Evolutionary conservation across 169 alveolate genomes (phyloP).

Genomic region (Eimeria falciformis): DNA sequence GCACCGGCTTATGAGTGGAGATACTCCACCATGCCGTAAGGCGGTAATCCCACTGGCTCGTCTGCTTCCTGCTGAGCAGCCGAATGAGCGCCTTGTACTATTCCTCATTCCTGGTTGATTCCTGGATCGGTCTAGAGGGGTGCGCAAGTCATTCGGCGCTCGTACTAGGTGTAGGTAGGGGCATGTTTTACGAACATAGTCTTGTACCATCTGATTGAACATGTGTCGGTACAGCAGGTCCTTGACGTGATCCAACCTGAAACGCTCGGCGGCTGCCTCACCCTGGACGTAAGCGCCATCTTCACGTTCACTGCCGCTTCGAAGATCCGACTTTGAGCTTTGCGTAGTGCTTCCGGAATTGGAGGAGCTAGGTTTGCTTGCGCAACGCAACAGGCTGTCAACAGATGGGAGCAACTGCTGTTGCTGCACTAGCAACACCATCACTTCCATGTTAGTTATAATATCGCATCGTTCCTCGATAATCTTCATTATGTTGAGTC

Average conservation of each 20-base stretch:
- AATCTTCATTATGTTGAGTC: slow-evolving; percentile 22
- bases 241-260: slow-evolving; percentile 59
- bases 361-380: slow-evolving; percentile 58
- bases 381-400: slow-evolving; percentile 49
- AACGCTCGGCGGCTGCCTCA: slow-evolving; percentile 2
- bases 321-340: not conserved
- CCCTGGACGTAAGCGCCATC: slow-evolving; percentile 14
- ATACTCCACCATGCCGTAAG: slow-evolving; percentile 20
- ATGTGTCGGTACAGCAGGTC: slow-evolving; percentile 59
- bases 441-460: slow-evolving; percentile 61
- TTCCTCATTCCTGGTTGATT: not conserved
- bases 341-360: slow-evolving; percentile 26
- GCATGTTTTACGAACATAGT: slow-evolving; percentile 54
- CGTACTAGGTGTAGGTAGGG: slow-evolving; percentile 66
- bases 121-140: not conserved
- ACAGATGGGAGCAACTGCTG: slow-evolving; percentile 54
- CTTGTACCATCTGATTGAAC: slow-evolving; percentile 67
- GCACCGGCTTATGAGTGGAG: slow-evolving; percentile 38
- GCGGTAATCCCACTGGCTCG: slow-evolving; percentile 23
- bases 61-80: not conserved
- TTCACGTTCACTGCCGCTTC: slow-evolving; percentile 12
- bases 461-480: slow-evolving; percentile 62
- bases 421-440: slow-evolving; percentile 60
- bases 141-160: slow-evolving; percentile 23
- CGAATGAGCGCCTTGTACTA: slow-evolving; percentile 9